Conservation (phyloP, 169 alveolate genomes). For the Plasmodium knowlesi region DNA sequence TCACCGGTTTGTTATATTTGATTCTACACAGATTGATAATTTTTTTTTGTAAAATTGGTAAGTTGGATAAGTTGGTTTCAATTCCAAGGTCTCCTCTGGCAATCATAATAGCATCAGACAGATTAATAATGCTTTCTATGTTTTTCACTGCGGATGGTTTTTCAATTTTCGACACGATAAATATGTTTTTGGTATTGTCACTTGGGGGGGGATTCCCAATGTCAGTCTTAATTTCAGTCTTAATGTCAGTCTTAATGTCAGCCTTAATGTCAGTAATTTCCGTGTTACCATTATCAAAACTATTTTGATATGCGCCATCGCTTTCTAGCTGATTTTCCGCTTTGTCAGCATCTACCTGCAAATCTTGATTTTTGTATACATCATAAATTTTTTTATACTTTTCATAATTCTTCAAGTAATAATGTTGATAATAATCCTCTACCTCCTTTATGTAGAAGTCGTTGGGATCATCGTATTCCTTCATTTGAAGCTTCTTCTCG, state of each 20-base stretch:
- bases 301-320: background rate
- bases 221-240: background rate
- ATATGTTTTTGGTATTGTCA: slow-evolving; percentile 81
- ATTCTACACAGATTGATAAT: slow-evolving; percentile 84
- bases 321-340: background rate
- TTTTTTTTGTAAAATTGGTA: slow-evolving; percentile 93
- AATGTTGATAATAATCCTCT: slow-evolving; percentile 61
- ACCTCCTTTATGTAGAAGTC: slow-evolving; percentile 70
- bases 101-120: slow-evolving; percentile 96
- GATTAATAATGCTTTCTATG: slow-evolving; percentile 91
- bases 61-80: slow-evolving; percentile 95
- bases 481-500: slow-evolving; percentile 42
- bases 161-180: slow-evolving; percentile 95
- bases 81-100: slow-evolving; percentile 99
- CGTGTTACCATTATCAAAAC: background rate
- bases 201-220: background rate
- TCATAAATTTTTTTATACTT: slow-evolving; percentile 44
- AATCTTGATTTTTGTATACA: slow-evolving; percentile 46
- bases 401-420: slow-evolving; percentile 51
- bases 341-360: slow-evolving; percentile 4
- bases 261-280: background rate
- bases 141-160: slow-evolving; percentile 94
- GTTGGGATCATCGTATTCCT: slow-evolving; percentile 43
- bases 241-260: background rate
- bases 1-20: slow-evolving; percentile 94